Percentiles rank a stretch among this genome's conserved stretches.
phyloP scores from a whole-genome alignment of 1,284 basidiomycete genomes.

The Xerocomus nothofagi region DNA sequence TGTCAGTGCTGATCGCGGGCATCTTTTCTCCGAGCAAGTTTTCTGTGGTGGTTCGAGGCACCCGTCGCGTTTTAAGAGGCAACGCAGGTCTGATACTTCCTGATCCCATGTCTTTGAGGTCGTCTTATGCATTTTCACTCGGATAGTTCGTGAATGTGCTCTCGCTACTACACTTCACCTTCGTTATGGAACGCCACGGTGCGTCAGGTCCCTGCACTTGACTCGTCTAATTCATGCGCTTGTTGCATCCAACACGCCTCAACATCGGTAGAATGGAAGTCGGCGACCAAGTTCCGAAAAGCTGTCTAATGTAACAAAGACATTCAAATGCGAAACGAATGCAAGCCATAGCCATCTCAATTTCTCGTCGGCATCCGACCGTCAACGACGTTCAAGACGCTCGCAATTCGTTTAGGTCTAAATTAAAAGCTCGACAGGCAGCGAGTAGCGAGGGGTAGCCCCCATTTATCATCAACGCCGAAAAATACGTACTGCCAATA shows the following conservation, averaged over 20 bases:
- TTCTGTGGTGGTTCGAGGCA: not conserved
- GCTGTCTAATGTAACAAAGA: not conserved
- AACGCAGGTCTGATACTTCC: not conserved
- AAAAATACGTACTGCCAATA: not conserved
- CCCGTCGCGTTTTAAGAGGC: not conserved
- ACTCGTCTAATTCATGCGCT: not conserved
- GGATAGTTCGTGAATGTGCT: not conserved
- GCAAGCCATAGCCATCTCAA: not conserved
- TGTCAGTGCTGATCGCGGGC: not conserved
- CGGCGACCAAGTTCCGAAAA: not conserved
- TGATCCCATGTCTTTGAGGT: not conserved
- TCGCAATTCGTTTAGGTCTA: not conserved
- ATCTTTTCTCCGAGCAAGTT: not conserved
- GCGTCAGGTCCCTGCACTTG: not conserved
- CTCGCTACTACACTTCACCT: not conserved
- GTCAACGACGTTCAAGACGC: not conserved
- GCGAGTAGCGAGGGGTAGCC: not conserved
- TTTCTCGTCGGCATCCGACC: not conserved
- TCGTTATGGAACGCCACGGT: not conserved
- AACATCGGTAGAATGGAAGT: slow-evolving; percentile 11
- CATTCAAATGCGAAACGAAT: not conserved
- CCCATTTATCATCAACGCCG: not conserved
- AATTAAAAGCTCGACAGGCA: not conserved
- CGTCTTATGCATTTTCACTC: not conserved
- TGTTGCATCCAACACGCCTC: not conserved